Evolutionary conservation across 352 stramenopile genomes (phyloP).

Genomic region (Phytopythium sindhum): DNA sequence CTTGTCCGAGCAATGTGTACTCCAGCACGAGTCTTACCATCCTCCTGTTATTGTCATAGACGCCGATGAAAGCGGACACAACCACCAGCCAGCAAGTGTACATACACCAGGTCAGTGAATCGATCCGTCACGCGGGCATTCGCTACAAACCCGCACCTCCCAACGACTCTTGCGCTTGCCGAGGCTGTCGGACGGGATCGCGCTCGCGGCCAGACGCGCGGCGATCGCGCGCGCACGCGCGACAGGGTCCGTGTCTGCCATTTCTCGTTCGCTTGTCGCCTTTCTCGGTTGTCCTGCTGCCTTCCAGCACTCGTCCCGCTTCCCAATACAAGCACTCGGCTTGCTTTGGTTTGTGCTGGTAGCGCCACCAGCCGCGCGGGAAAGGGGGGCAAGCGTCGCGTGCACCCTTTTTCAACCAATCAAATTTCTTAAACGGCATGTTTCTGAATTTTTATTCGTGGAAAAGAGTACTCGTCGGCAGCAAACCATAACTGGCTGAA

Average conservation of each 20-base stretch:
- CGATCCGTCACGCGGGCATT: not conserved
- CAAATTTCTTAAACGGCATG: not conserved
- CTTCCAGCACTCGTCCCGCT: not conserved
- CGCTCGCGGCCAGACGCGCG: constrained; percentile 62
- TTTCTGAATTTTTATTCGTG: not conserved
- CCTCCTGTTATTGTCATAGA: constrained; percentile 26
- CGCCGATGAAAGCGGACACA: not conserved
- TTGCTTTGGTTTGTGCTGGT: not conserved
- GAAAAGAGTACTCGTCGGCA: not conserved
- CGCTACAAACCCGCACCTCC: constrained; percentile 50
- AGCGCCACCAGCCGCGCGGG: constrained; percentile 1
- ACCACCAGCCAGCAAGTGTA: constrained; percentile 1
- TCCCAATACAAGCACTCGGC: not conserved
- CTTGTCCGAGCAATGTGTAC: not conserved
- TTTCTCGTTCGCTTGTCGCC: constrained; percentile 9
- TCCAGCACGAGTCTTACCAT: constrained; percentile 24
- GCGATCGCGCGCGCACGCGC: constrained; percentile 81
- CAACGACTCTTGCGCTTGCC: constrained; percentile 85
- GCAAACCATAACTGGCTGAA: constrained; percentile 9
- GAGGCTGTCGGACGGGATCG: constrained; percentile 62
- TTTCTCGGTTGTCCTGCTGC: not conserved
- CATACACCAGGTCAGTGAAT: not conserved
- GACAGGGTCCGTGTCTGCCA: constrained; percentile 68
- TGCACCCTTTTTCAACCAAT: constrained; percentile 39
- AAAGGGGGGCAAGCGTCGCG: not conserved